These are phyloP conservation scores for Globisporangium okanoganense DNA, from an alignment of 352 stramenopile genomes.

Conservation along the genomic window DNA sequence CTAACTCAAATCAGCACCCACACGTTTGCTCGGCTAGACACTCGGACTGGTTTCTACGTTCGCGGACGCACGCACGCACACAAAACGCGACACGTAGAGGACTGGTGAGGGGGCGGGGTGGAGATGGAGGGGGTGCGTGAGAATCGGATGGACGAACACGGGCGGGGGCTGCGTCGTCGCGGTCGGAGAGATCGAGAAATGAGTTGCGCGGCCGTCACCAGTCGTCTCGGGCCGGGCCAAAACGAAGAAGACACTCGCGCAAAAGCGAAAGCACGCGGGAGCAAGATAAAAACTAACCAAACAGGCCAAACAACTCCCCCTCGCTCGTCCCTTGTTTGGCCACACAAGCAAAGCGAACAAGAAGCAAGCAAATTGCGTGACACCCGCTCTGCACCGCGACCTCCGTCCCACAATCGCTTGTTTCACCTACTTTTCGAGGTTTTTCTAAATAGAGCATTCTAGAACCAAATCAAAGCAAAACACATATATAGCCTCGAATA, in stretches of 20 bases:
- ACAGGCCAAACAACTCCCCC: neutral
- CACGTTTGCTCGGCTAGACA: neutral
- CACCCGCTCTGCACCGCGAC: neutral
- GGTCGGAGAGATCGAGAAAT: conserved; percentile 16
- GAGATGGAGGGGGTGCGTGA: neutral
- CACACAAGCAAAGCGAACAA: neutral
- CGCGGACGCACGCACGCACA: neutral
- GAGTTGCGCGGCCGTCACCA: conserved; percentile 17
- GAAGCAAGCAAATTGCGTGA: neutral
- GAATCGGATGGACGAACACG: neutral
- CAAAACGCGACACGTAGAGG: neutral
- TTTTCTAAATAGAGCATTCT: conserved; percentile 4
- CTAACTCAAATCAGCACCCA: conserved; percentile 4
- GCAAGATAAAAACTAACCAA: conserved; percentile 24
- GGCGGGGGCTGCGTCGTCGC: neutral
- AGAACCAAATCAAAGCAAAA: neutral
- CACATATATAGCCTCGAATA: neutral
- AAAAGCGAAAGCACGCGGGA: conserved; percentile 5
- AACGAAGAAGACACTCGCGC: neutral
- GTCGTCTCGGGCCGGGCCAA: conserved; percentile 11
- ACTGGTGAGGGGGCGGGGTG: neutral
- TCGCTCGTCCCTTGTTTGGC: no score
- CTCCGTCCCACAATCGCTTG: neutral
- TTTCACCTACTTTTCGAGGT: conserved; percentile 5
- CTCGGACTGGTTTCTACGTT: conserved; percentile 5